Evolutionary conservation across 345 rosid genomes (phyloP).

Genomic region (Populus simonii): DNA sequence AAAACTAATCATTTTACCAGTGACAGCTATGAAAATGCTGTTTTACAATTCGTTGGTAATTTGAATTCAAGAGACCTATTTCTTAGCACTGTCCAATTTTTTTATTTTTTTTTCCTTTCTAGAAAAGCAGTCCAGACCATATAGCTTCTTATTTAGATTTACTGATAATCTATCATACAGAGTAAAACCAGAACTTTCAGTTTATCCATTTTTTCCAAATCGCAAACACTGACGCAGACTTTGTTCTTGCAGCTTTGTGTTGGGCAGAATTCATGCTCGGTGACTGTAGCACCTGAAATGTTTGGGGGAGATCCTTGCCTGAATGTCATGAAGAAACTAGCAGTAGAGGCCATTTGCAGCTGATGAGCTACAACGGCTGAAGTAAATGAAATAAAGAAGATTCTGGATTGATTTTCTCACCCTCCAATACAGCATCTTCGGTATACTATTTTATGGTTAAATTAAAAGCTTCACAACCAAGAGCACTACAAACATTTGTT

Average conservation of each 20-base stretch:
- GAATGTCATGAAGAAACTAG: constrained; percentile 80
- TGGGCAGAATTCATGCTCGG: constrained; percentile 84
- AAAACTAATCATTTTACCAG: neutral
- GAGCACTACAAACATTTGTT: constrained; percentile 32
- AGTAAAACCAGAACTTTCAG: neutral
- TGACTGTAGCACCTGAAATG: constrained; percentile 90
- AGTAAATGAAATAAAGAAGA: constrained; percentile 12
- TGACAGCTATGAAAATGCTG: neutral
- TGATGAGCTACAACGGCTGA: constrained; percentile 27
- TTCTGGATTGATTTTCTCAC: constrained; percentile 15
- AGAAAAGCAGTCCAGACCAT: neutral
- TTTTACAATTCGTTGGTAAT: neutral
- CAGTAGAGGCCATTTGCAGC: constrained; percentile 84
- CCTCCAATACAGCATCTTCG: constrained; percentile 23
- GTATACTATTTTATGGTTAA: constrained; percentile 18
- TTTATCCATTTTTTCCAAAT: neutral
- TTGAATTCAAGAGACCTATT: neutral
- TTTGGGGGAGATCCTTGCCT: constrained; percentile 99
- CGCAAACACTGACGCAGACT: neutral
- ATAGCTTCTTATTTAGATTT: neutral
- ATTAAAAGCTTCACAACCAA: constrained; percentile 18
- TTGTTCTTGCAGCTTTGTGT: constrained; percentile 69
- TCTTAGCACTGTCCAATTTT: neutral
- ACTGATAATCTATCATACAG: neutral
- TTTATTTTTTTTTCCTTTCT: neutral